Evolutionary conservation across 345 rosid genomes (phyloP).

Genomic region (Euphorbia peplus): DNA sequence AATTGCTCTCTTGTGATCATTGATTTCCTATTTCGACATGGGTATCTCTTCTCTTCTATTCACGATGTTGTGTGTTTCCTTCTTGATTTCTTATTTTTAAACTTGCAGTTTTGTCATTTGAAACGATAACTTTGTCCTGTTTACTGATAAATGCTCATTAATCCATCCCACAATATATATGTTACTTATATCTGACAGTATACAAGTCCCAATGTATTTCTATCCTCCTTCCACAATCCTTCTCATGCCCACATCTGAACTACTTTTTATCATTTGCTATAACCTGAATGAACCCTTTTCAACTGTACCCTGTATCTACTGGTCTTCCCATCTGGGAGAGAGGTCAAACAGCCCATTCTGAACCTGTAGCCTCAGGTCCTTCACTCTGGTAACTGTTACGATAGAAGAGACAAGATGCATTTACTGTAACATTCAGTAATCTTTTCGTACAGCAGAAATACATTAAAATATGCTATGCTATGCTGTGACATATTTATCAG

Average conservation of each 20-base stretch:
- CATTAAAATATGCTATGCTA: background rate
- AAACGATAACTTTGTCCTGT: background rate
- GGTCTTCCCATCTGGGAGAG: background rate
- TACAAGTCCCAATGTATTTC: background rate
- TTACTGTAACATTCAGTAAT: background rate
- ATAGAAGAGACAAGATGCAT: no score
- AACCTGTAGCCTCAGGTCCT: background rate
- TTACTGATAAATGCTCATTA: no score
- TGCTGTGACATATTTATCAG: background rate
- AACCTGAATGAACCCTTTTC: background rate
- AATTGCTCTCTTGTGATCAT: conserved; percentile 81
- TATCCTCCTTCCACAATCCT: background rate
- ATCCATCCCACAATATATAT: no score
- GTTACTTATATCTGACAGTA: background rate
- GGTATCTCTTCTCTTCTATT: conserved; percentile 42
- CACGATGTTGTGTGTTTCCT: background rate
- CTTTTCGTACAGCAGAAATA: background rate
- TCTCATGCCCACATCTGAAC: background rate
- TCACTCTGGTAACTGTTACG: background rate
- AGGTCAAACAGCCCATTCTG: background rate
- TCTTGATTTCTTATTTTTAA: background rate
- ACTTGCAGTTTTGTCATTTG: background rate
- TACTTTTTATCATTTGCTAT: background rate
- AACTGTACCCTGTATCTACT: background rate
- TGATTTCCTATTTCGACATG: conserved; percentile 87